Conservation (phyloP, 1,284 basidiomycete species). For the Cutaneotrichosporon cavernicola region DNA sequence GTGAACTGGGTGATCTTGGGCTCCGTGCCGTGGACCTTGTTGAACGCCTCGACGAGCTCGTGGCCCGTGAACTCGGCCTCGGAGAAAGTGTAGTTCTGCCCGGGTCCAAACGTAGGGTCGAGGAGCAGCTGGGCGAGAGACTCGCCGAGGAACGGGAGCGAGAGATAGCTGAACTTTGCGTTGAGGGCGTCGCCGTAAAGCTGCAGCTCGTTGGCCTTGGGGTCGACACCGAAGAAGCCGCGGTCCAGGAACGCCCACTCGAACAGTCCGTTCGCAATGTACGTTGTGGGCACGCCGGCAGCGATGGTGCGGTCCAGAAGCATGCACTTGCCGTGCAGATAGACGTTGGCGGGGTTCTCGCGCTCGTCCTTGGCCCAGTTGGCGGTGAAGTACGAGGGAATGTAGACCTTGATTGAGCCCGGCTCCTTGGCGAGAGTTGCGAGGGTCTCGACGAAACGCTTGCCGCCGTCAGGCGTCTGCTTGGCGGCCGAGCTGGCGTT, state of each 20-base stretch:
- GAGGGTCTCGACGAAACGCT: conserved; percentile 6
- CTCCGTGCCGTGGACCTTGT: conserved; percentile 6
- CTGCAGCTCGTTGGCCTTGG: conserved; percentile 15
- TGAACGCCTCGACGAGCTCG: conserved; percentile 14
- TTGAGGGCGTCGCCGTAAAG: conserved; percentile 16
- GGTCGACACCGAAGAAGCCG: conserved; percentile 16
- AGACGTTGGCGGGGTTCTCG: not conserved
- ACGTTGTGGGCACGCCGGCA: conserved; percentile 16
- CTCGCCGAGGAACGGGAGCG: conserved; percentile 14
- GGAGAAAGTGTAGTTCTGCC: conserved; percentile 12
- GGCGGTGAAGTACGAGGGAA: conserved; percentile 24
- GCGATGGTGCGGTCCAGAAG: conserved; percentile 1
- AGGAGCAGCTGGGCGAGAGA: conserved; percentile 14
- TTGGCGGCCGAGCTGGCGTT: conserved; percentile 14
- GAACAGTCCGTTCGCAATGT: conserved; percentile 20
- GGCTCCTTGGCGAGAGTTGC: conserved; percentile 5
- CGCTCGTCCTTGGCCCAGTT: conserved; percentile 16
- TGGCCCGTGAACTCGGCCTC: conserved; percentile 17
- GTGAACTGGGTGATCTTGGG: conserved; percentile 5
- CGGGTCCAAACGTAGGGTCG: conserved; percentile 2
- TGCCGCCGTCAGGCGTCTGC: conserved; percentile 1
- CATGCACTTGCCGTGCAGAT: conserved; percentile 9
- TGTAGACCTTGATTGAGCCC: conserved; percentile 10
- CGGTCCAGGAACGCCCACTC: conserved; percentile 11
- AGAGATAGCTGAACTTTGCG: conserved; percentile 3